phyloP scores from a whole-genome alignment of 352 stramenopile genomes.

The Globisporangium iwayamae region DNA sequence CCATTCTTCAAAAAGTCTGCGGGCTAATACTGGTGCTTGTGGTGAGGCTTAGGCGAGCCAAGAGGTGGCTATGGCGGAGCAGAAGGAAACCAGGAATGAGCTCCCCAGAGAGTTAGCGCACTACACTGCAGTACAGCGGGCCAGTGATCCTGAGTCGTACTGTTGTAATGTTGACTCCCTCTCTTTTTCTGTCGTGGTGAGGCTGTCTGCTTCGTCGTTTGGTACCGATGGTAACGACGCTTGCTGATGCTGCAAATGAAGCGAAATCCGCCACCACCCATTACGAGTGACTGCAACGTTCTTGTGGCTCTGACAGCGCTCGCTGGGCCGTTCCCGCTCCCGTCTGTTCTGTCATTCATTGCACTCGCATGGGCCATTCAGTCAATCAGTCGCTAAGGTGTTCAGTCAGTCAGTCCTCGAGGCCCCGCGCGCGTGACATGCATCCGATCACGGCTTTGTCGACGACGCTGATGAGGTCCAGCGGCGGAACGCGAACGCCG shows the following conservation, averaged over 20 bases:
- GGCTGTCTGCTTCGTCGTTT: not conserved
- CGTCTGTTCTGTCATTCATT: not conserved
- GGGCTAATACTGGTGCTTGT: not conserved
- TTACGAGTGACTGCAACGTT: not conserved
- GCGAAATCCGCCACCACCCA: not conserved
- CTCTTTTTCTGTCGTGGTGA: not conserved
- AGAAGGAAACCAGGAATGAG: not conserved
- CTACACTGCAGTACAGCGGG: not conserved
- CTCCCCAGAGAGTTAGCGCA: not conserved
- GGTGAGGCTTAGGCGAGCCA: not conserved
- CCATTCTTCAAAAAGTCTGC: not conserved
- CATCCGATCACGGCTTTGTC: not conserved
- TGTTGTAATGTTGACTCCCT: not conserved
- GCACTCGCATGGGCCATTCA: not conserved
- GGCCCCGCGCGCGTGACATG: not conserved
- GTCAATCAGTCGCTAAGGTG: not conserved
- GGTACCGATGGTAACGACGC: not conserved
- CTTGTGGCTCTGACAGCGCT: not conserved
- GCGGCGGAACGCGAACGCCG: not conserved
- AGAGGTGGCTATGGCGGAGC: not conserved
- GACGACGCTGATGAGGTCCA: not conserved
- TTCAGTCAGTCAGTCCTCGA: not conserved
- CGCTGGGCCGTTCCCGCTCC: not conserved
- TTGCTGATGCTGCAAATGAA: not conserved
- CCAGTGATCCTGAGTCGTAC: not conserved